Percentiles rank a stretch among this genome's conserved stretches.
Evolutionary conservation across 805 yeast species (phyloP).

Genomic region (Tetrapisispora fleetii): DNA sequence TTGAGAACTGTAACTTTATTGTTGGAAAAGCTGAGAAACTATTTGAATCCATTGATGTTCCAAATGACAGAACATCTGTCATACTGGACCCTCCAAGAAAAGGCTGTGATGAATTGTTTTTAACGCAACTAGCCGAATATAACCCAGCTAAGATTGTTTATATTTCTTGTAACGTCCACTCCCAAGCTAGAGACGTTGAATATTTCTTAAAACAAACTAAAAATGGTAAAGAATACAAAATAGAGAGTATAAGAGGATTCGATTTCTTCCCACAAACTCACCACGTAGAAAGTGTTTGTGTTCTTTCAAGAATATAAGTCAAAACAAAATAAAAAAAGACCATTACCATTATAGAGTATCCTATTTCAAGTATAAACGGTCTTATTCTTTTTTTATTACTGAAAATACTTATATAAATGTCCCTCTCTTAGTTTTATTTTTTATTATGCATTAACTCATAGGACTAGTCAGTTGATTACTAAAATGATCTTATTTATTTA

Average conservation of each 20-base stretch:
- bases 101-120: slow-evolving; percentile 85
- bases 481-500: too few species aligned
- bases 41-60: slow-evolving; percentile 69
- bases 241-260: slow-evolving; percentile 84
- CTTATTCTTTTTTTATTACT: background rate
- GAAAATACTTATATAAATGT: too few species aligned
- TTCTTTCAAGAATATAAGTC: slow-evolving; percentile 33
- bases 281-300: slow-evolving; percentile 84
- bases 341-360: background rate
- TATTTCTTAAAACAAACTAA: slow-evolving; percentile 62
- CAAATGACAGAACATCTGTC: slow-evolving; percentile 69
- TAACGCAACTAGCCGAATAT: slow-evolving; percentile 76
- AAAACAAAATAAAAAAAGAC: background rate
- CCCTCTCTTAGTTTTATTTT: too few species aligned
- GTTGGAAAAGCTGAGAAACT: slow-evolving; percentile 90
- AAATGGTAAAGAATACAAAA: slow-evolving; percentile 50
- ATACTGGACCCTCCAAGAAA: slow-evolving; percentile 96
- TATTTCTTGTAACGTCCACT: slow-evolving; percentile 93
- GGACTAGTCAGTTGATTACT: too few species aligned
- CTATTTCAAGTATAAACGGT: background rate
- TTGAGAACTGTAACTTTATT: slow-evolving; percentile 71
- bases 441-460: too few species aligned
- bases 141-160: slow-evolving; percentile 84
- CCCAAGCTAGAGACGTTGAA: slow-evolving; percentile 90
- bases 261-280: slow-evolving; percentile 96